Conservation (phyloP, 1,139 yeast genomes). For the Blastobotrys elegans region DNA sequence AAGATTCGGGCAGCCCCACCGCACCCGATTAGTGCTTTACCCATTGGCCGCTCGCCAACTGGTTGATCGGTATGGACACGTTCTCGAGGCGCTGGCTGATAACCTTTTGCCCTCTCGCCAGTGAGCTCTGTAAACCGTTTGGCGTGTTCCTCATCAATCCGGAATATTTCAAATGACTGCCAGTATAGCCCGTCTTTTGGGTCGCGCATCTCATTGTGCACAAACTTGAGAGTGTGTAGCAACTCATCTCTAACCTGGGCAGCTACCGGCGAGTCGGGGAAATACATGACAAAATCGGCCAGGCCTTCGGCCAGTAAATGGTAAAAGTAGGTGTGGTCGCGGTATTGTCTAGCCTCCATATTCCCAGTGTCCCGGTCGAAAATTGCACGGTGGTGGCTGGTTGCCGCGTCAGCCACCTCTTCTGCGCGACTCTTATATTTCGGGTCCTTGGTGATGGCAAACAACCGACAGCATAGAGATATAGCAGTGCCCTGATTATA, state of each 20-base stretch:
- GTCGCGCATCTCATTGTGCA: slow-evolving; percentile 52
- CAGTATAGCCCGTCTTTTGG: slow-evolving; percentile 56
- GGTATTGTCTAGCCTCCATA: slow-evolving; percentile 54
- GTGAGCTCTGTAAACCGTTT: slow-evolving; percentile 51
- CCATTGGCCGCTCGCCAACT: slow-evolving; percentile 39
- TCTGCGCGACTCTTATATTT: slow-evolving; percentile 55
- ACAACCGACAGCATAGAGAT: slow-evolving; percentile 51
- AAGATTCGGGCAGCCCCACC: slow-evolving; percentile 67
- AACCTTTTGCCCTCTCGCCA: slow-evolving; percentile 42
- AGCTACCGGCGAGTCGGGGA: slow-evolving; percentile 29
- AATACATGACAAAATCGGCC: slow-evolving; percentile 55
- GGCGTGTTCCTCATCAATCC: slow-evolving; percentile 47
- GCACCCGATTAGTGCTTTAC: slow-evolving; percentile 57
- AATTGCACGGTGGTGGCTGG: slow-evolving; percentile 51
- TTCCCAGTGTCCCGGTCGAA: slow-evolving; percentile 61
- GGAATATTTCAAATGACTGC: slow-evolving; percentile 58
- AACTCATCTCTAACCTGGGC: slow-evolving; percentile 26
- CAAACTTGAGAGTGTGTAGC: slow-evolving; percentile 28
- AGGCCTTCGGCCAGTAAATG: slow-evolving; percentile 65
- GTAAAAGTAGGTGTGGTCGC: slow-evolving; percentile 59
- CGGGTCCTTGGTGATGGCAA: slow-evolving; percentile 47
- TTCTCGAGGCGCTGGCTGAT: slow-evolving; percentile 49
- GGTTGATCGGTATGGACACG: slow-evolving; percentile 40
- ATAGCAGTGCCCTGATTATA: slow-evolving; percentile 66
- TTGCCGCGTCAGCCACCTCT: slow-evolving; percentile 56